Evolutionary conservation across 345 rosid genomes (phyloP), one percentile per base, ranked within the genome.

Genomic region (Gossypium raimondii): DNA sequence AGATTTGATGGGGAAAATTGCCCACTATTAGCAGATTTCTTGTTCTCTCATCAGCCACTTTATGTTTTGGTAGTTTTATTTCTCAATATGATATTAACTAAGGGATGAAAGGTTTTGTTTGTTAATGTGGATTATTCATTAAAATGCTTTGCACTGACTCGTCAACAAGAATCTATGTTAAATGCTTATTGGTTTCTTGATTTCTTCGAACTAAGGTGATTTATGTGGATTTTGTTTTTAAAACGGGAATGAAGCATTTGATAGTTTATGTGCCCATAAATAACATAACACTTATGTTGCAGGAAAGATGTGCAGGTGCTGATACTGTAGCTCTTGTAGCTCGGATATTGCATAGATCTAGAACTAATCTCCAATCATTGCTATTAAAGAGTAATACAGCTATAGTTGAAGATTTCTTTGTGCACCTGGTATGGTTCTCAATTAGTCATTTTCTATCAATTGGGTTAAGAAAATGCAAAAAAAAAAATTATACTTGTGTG

Each of bases 301-400:
- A 96, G 99, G 99, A 96, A 87, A 90, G 99, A 82, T 96, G 99
- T 83, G 85, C 90, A 9, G 99, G 82, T 67, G 97, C 91, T 45
- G 94, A 96, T 73, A 87, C 89, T 18, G 10, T 88, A 66, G 84
- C 91, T 74, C 90, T 96, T 79, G 98, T 93, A 75, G 92, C 97
- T 83, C 97, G 86, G 79, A 81, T 89, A 72, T 80, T 96, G 84
- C 88, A 90, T 77, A 93, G 87, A 82, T 93, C 99, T 75, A 96
- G 87, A 87, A 81, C 91, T 72, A 97, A 88, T 86, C 90, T 96
- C 72, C 98, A 96, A 76, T 92, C 97, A 29, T 89, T 92, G 97
- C 93, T 96, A 79, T 85, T 91, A 79, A 90, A 81, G 81, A 93
- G 86, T 83, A 93, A 85, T 79, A 87, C 92, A 18, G 80, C 90